Evolutionary conservation across 1,139 yeast genomes (phyloP).

Genomic region (Diutina ranongensis): DNA sequence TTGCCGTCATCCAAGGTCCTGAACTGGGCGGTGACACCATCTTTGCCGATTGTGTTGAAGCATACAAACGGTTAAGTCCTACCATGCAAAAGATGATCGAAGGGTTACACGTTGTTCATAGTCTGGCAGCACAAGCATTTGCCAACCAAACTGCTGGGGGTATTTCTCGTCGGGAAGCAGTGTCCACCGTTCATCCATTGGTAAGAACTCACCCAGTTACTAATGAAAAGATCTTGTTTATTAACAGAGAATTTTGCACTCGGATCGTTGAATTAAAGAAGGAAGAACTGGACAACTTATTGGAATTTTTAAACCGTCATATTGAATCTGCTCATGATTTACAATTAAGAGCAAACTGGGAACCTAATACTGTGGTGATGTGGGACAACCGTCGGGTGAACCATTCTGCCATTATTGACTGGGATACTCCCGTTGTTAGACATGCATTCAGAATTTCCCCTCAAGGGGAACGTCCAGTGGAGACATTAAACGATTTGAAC

Average conservation of each 20-base stretch:
- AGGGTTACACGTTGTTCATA: constrained; percentile 18
- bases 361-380: constrained; percentile 24
- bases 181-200: constrained; percentile 19
- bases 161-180: constrained; percentile 17
- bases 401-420: constrained; percentile 20
- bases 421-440: constrained; percentile 42
- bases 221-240: constrained; percentile 15
- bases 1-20: constrained; percentile 12
- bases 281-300: constrained; percentile 17
- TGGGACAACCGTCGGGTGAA: constrained; percentile 18
- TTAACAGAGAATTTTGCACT: constrained; percentile 19
- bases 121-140: constrained; percentile 16
- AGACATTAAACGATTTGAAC: constrained; percentile 10
- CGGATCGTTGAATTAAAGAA: constrained; percentile 18
- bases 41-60: constrained; percentile 25
- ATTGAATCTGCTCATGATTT: constrained; percentile 32
- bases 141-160: constrained; percentile 15
- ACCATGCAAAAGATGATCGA: constrained; percentile 17
- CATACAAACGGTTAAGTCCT: constrained; percentile 20
- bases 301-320: constrained; percentile 16
- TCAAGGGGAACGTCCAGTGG: constrained; percentile 38
- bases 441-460: constrained; percentile 64
- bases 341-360: constrained; percentile 48
- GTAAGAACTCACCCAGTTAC: constrained; percentile 21
- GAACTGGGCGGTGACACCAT: constrained; percentile 16